Evolutionary conservation across 73 alveolate species (phyloP), one percentile per base, ranked within the genome.

Genomic region (Uronychia binucleata): DNA sequence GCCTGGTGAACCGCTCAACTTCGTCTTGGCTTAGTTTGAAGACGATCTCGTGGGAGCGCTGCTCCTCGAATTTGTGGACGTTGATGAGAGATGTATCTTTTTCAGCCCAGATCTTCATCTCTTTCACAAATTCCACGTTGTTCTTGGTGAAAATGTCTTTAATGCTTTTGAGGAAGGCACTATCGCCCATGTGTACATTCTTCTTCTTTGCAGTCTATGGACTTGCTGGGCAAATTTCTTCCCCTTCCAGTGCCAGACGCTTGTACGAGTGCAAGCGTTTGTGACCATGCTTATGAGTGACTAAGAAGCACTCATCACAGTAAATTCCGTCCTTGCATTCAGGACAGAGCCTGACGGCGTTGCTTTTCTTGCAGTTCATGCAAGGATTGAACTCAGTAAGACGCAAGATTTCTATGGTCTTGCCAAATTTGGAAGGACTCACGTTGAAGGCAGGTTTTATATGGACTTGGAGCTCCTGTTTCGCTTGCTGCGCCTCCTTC

Each of bases 241-340:
- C 83, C 26, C 60, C 57, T 77, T 77, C 57, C 1, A 25, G 27
- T 11, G 13, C 60, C 29, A 85, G 27, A 5, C 85, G 34, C 82
- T 77, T 77, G 46, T 85, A 85, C 11, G 1, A 1, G 77, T 85
- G 91, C 26, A 77, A 1, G 32, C 81, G 76, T 31, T 83, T 85
- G 58, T 85, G 91, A 28, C 91, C 91, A 58, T 81, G 32, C 31
- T 34, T 58, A 31, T 85, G 91, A 77, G 58, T 75, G 57, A 29
- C 80, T 1, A 26, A 32, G 33, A 74, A 85, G 81, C 91, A 85
- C n/a, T 34, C 27, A 26, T 57, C 85, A 77, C 91, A 85, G 78
- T 32, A 85, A n/a, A 77, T 13, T 1, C 79, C 77, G 33, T 58
- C 85, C n/a, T 28, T 26, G 60, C 86, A 77, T 60, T 77, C 79